Base-by-base conservation (phyloP, 2,329 filamentous ascomycete genomes). In the Talaromyces sp. region DNA sequence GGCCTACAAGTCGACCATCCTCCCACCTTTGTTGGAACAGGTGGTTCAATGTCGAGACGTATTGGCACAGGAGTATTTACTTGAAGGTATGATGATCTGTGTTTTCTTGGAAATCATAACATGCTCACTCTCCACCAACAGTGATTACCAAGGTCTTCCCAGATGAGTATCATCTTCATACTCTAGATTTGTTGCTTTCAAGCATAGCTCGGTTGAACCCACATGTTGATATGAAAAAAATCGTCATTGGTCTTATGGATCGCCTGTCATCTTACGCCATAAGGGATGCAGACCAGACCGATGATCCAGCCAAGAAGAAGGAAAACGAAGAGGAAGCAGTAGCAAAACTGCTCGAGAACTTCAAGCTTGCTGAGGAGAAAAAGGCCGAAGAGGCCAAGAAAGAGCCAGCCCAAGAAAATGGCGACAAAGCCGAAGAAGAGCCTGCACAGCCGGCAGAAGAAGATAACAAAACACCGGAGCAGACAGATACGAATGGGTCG, bases 111-210 rank as follows among this genome's bases (percentile, higher is more conserved):
- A 9, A 22, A 36, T 61, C 63, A 69, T 19, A 73, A 68, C 13
- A 75, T 65, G 61, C 67, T 65, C 62, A 66, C n/a, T 42, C 30
- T 59, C 52, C 57, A 42, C 65, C 19, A 11, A 47, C 22, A 86
- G 95, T 99, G 65, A 96, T 99, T 67, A 99, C 93, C 5, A 96
- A 99, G 76, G 95, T 98, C 58, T 99, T 99, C 80, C 95, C 95
- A 0, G 95, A 99, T 77, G 95, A 99, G 73, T 99, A 93, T 74
- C 96, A 99, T 76, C 85, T 99, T 25, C 93, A 99, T 73, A 99
- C 95, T 0, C 85, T 99, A 33, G 95, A 98, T 72, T 90, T 97
- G 73, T 91, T 99, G 74, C 86, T 99, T 36, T 95, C 90, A 9
- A 95, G 95, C 7, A 96, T 96, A 36, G 92, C 93, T 15, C 85